Base-by-base conservation (phyloP, 306 rosid species). In the Gastrolobium bilobum region DNA sequence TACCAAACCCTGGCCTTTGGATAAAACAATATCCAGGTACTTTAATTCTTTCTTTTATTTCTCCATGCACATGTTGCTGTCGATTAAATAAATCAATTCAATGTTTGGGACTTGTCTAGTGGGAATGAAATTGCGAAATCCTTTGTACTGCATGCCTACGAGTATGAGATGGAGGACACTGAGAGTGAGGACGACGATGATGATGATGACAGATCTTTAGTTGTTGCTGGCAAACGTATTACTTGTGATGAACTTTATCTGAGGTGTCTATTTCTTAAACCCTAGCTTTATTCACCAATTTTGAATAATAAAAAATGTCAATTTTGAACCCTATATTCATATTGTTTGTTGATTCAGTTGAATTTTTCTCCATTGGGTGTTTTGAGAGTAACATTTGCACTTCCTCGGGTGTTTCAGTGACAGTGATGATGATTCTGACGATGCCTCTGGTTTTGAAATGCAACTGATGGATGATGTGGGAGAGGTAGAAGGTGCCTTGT, bases 391-490 rank as follows among this genome's bases (percentile, higher is more conserved):
- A 81, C 63, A 43, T 76, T 84, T 84, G 60, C 42, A 59, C 13
- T 79, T 75, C 29, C 61, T 50, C 65, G 14, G 75, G 56, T 68
- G 71, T 82, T 83, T 68, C 79, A 89, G 88, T 81, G 91, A 83
- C 76, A 85, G 90, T 75, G 97, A 87, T 75, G 97, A 87, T 71
- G 81, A 86, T 67, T 94, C 91, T 40, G 87, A 86, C 59, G 44
- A 73, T 73, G 89, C 68, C 6, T 75, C 78, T 4, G 70, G 80
- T 76, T 80, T 65, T 72, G 91, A 80, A 47, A 78, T 70, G 70
- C 92, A 85, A 57, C 84, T 92, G 81, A 86, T 89, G 97, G 88
- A 86, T 77, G 89, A 80, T 79, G 80, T 43, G 66, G 93, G 85
- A 69, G 86, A 82, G 79, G 92, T 75, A 66, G 99, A 94, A 87